Base-by-base conservation (phyloP, 495 filamentous ascomycete species). In the Aspergillus saccharolyticus region DNA sequence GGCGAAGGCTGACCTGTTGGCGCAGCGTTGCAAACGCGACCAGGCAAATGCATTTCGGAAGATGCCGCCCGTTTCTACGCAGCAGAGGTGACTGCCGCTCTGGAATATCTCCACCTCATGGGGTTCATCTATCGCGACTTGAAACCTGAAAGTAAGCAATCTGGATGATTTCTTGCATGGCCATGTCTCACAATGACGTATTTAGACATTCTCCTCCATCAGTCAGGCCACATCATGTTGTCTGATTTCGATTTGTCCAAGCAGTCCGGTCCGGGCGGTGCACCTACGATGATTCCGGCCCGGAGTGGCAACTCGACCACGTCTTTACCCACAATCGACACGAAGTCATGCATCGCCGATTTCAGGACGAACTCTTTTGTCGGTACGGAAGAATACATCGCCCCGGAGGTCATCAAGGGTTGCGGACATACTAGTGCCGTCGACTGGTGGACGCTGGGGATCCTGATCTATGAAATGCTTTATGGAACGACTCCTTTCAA, bases 351-450 rank as follows among this genome's bases (percentile, higher is more conserved):
- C 66, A 98, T 98, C 59, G 91, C 90, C 57, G 93, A 98, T 74
- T 98, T 98, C 80, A 84, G 94, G 22, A 98, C 94, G 15, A 98
- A 98, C 67, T 96, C 91, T 2, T 98, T 98, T 69, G 94, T 98
- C 16, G 94, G 94, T 18, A 98, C 94, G 2, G 94, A 98, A 66
- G 94, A 98, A 70, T 98, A 98, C 65, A 98, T 98, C 64, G 94
- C 94, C 0, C 94, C 94, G 7, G 94, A 98, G 70, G 94, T 98
- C 44, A 98, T 98, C 67, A 97, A 96, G 71, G 94, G 94, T 14
- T 97, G 93, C 70, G 94, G 94, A 18, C 94, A 98, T 69, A 98
- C 94, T 7, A 97, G 91, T 63, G 94, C 94, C 4, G 94, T 98
- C 2, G 94, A 98, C 71, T 98, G 94, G 94, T 98, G 94, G 94